phyloP scores from a whole-genome alignment of 129 eudicot genomes.

The sunflower (Helianthus annuus) region HanXRQr2.0-SUNRISE NC_035438.2:21378533-21379032 shows the following conservation, averaged over 20 bases:
- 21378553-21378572: too few species aligned
- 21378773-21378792: not conserved
- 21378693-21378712: too few species aligned
- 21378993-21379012: not conserved
- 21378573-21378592: too few species aligned
- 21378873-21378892: not conserved
- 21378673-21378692: not conserved
- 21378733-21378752: not conserved
- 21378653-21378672: not conserved
- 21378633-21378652: too few species aligned
- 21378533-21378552: too few species aligned
- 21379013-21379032: conserved; percentile 10
- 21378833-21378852: conserved; percentile 2
- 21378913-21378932: too few species aligned
- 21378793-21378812: conserved; percentile 6
- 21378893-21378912: not conserved
- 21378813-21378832: not conserved
- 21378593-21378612: too few species aligned
- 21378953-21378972: conserved; percentile 3
- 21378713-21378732: not conserved
- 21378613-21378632: too few species aligned
- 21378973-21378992: conserved; percentile 13
- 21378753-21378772: not conserved
- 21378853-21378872: not conserved
- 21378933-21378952: conserved; percentile 6